phyloP scores from a whole-genome alignment of 345 rosid genomes.

The Stellera chamaejasme region DNA sequence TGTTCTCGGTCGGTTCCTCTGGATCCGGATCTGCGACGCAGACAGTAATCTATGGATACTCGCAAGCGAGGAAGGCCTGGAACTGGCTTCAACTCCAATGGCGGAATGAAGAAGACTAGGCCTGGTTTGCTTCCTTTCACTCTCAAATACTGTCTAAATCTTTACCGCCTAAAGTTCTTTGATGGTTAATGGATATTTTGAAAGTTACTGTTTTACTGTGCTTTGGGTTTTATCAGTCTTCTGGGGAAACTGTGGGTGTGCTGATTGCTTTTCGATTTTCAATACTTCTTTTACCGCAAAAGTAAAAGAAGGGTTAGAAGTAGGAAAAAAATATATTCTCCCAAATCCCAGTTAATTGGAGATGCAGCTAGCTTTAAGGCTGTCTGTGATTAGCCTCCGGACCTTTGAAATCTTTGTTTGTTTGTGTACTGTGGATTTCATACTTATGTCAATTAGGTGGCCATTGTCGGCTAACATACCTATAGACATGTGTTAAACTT shows the following conservation, averaged over 20 bases:
- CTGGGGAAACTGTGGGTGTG: background rate
- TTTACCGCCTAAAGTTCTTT: background rate
- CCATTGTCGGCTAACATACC: too few relatives aligned
- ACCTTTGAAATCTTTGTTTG: too few relatives aligned
- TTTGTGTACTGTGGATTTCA: too few relatives aligned
- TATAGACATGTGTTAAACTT: too few relatives aligned
- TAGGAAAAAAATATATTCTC: too few relatives aligned
- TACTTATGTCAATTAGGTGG: too few relatives aligned
- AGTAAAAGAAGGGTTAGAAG: too few relatives aligned
- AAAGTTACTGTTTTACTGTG: background rate
- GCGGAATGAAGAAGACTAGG: constrained; percentile 60
- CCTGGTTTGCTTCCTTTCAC: constrained; percentile 24
- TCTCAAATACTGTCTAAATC: background rate
- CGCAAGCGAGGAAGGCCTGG: constrained; percentile 71
- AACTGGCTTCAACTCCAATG: constrained; percentile 47
- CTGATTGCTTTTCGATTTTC: background rate
- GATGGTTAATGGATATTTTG: background rate
- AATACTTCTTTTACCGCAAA: background rate
- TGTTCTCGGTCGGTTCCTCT: background rate
- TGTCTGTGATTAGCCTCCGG: too few relatives aligned
- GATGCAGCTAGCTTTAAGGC: too few relatives aligned
- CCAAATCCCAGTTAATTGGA: too few relatives aligned
- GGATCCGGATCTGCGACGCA: constrained; percentile 27
- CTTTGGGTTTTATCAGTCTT: background rate
- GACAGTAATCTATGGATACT: constrained; percentile 32